Evolutionary conservation across 306 rosid genomes (phyloP).

Genomic region (Lathyrus sativus): DNA sequence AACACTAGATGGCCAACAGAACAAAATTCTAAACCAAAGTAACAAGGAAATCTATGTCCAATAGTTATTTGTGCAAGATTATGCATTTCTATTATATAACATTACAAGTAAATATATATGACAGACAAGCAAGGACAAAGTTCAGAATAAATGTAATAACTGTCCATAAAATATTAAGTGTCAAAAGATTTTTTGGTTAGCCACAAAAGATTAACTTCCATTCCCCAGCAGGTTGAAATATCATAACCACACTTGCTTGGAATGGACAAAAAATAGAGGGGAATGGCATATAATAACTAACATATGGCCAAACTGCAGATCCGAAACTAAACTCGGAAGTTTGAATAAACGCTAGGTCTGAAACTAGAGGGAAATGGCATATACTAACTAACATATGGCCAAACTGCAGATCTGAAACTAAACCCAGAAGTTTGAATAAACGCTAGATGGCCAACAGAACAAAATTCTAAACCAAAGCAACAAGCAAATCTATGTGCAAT

Average conservation of each 20-base stretch:
- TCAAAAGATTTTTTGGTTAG: slow-evolving; percentile 26
- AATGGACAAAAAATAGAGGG: slow-evolving; percentile 11
- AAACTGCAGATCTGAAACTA: no score
- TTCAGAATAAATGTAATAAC: slow-evolving; percentile 18
- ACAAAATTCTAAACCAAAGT: slow-evolving; percentile 22
- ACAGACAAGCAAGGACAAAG: slow-evolving; percentile 25
- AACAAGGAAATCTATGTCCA: slow-evolving; percentile 24
- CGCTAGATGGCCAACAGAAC: no score
- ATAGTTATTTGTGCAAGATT: slow-evolving; percentile 15
- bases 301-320: no score
- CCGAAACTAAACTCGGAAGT: no score
- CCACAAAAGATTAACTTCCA: slow-evolving; percentile 7
- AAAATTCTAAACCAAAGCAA: no score
- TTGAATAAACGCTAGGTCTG: no score
- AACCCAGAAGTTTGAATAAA: no score
- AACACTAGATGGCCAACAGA: slow-evolving; percentile 20
- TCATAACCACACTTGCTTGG: slow-evolving; percentile 28
- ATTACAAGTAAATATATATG: slow-evolving; percentile 22
- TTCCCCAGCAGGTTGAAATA: slow-evolving; percentile 28
- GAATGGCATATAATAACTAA: slow-evolving; percentile 13
- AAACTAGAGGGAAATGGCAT: no score
- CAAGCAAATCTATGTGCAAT: no score
- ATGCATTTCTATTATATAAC: slow-evolving; percentile 27
- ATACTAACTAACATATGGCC: no score
- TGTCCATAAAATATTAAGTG: slow-evolving; percentile 13